Base-by-base conservation (phyloP, 352 stramenopile genomes). In the Globisporangium irregulare region DNA sequence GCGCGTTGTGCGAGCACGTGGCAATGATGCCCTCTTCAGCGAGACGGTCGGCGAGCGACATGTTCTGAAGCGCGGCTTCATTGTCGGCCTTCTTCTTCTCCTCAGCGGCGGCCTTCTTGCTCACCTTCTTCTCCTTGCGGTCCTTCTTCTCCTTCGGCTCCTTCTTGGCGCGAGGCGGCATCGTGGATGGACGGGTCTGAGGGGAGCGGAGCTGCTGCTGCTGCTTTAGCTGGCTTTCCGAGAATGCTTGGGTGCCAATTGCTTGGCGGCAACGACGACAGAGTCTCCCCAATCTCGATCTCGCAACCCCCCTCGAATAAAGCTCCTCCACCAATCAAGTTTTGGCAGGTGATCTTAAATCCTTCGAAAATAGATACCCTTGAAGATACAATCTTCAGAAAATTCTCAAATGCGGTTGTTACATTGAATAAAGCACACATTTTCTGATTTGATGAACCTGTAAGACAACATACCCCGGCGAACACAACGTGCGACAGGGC, bases 1-100 rank as follows among this genome's bases (percentile, higher is more conserved):
- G 93, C 72, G 94, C 94, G 56, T 91, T 96, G 70, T 91, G 81
- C 78, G 97, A 96, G 81, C 95, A 99, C n/a, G 95, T 99, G 27
- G 95, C 93, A 75, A 98, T 96, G 81, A 99, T 98, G 60, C 97
- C 87, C 36, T 98, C 85, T 57, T 97, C 83, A 20, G 91, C 91
- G 18, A 99, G 86, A 32, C 93, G 88, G 68, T 98, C 95, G 24
- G 88, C 88, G 29, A 87, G 66, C 59, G 86, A 91, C 82, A 94
- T 92, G 79, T 72, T 80, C 32, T 79, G 76, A 18, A 93, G 74
- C 64, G 86, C 82, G 38, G 82, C 73, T 18, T 81, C 84, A 67
- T 80, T 78, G 34, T 94, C 84, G 25, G 76, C 80, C 46, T 81
- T 82, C 71, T 92, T 92, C 75, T 93, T 94, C 69, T 91, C 82